Conservation (phyloP, 2,329 filamentous ascomycete species). For the Ceratocystis colombiana region DNA sequence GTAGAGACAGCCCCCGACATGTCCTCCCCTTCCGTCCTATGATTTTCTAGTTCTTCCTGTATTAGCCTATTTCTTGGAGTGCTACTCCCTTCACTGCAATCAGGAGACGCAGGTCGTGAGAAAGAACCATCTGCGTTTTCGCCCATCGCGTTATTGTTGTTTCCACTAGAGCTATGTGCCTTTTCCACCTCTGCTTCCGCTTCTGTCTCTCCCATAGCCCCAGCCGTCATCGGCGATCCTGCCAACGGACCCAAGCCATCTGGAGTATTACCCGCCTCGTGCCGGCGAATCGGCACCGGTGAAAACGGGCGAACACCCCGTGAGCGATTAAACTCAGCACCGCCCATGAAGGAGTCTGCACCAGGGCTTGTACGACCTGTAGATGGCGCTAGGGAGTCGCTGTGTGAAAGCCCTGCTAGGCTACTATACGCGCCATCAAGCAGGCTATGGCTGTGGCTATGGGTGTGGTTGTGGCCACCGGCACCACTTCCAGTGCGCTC, state of each 20-base stretch:
- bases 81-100: too few species aligned
- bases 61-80: too few species aligned
- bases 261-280: conserved; percentile 5
- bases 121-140: too few species aligned
- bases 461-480: not conserved
- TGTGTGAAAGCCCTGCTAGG: not conserved
- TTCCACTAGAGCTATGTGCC: not conserved
- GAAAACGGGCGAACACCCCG: conserved; percentile 50
- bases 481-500: not conserved
- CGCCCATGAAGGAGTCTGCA: conserved; percentile 43
- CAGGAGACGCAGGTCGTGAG: too few species aligned
- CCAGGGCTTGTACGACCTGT: conserved; percentile 27
- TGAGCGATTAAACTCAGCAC: conserved; percentile 42
- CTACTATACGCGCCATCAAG: not conserved
- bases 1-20: too few species aligned
- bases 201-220: not conserved
- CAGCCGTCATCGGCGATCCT: not conserved
- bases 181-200: not conserved
- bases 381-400: not conserved
- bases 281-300: conserved; percentile 38
- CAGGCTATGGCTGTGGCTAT: not conserved
- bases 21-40: too few species aligned
- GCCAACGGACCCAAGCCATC: conserved; percentile 12
- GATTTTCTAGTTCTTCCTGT: too few species aligned
- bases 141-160: too few species aligned